These are phyloP conservation scores for Skeletonema menzelii DNA, from an alignment of 108 stramenopile species.

Conservation along the genomic window DNA sequence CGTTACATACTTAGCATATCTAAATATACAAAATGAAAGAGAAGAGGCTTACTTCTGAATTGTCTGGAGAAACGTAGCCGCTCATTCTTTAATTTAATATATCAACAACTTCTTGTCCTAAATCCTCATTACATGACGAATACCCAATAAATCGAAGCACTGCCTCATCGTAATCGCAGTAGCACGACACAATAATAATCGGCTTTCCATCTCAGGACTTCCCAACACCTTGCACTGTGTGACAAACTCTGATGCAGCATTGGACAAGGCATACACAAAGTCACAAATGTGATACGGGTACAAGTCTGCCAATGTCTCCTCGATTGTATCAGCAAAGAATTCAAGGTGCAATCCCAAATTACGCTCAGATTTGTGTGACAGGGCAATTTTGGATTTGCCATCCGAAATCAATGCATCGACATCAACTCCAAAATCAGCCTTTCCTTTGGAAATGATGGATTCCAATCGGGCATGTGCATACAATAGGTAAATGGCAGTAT, in stretches of 20 bases:
- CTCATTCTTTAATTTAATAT: no score
- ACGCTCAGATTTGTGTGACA: constrained; percentile 90
- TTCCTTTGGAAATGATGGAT: constrained; percentile 93
- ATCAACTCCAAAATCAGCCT: constrained; percentile 74
- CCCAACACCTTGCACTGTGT: constrained; percentile 94
- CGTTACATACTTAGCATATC: no score
- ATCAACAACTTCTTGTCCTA: constrained; percentile 24
- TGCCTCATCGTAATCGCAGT: constrained; percentile 90
- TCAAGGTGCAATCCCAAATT: constrained; percentile 90
- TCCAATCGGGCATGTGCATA: constrained; percentile 98
- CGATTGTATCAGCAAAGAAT: constrained; percentile 82
- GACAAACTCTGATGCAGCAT: constrained; percentile 93
- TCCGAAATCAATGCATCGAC: constrained; percentile 69
- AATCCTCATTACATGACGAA: constrained; percentile 82
- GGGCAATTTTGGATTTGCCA: constrained; percentile 48
- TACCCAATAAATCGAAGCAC: constrained; percentile 87
- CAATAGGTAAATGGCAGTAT: constrained; percentile 98
- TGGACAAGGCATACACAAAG: constrained; percentile 91
- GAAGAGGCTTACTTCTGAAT: no score
- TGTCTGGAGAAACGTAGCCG: no score
- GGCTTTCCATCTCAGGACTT: constrained; percentile 86
- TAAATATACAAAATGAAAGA: no score
- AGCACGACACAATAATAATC: constrained; percentile 92
- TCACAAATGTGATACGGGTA: constrained; percentile 96
- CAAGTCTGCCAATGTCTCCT: constrained; percentile 81